phyloP scores from a whole-genome alignment of 768 basidiomycete genomes.

The Saitozyma sp. region DNA sequence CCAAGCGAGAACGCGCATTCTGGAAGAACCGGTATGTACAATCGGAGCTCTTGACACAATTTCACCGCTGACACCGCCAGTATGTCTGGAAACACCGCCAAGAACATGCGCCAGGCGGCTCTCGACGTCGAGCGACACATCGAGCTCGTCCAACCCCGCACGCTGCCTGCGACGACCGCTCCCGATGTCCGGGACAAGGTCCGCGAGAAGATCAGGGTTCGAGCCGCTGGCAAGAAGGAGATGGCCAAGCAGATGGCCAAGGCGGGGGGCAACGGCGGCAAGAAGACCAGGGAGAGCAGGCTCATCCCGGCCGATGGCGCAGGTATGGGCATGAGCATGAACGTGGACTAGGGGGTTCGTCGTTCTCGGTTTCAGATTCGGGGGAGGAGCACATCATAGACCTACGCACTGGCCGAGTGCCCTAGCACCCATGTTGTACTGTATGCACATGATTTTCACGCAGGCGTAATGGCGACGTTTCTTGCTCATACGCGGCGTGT shows the following conservation, averaged over 20 bases:
- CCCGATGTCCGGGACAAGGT: slow-evolving; percentile 51
- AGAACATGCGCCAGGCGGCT: slow-evolving; percentile 58
- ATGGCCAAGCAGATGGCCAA: slow-evolving; percentile 45
- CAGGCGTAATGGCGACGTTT: too few species aligned
- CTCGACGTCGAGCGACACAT: slow-evolving; percentile 65
- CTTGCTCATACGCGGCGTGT: too few species aligned
- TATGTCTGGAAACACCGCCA: slow-evolving; percentile 80
- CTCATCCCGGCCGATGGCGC: slow-evolving; percentile 79
- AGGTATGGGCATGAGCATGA: slow-evolving; percentile 77
- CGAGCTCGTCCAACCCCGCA: slow-evolving; percentile 51
- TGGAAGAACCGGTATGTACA: slow-evolving; percentile 71
- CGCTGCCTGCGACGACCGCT: slow-evolving; percentile 51
- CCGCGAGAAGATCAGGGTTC: slow-evolving; percentile 74
- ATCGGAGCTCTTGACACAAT: not conserved
- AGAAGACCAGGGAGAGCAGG: slow-evolving; percentile 63
- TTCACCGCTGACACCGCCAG: slow-evolving; percentile 54
- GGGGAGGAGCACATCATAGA: too few species aligned
- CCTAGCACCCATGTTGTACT: too few species aligned
- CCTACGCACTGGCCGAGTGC: too few species aligned
- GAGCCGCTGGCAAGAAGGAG: slow-evolving; percentile 37
- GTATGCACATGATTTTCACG: too few species aligned
- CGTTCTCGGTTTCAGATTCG: too few species aligned
- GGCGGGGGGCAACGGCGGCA: slow-evolving; percentile 44
- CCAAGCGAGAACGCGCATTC: slow-evolving; percentile 86
- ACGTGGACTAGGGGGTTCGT: slow-evolving; percentile 3